Percentiles rank a stretch among this genome's conserved stretches.
These are phyloP conservation scores for Fusarium mexicanum DNA, from an alignment of 2,329 filamentous ascomycete species.

Conservation along the genomic window DNA sequence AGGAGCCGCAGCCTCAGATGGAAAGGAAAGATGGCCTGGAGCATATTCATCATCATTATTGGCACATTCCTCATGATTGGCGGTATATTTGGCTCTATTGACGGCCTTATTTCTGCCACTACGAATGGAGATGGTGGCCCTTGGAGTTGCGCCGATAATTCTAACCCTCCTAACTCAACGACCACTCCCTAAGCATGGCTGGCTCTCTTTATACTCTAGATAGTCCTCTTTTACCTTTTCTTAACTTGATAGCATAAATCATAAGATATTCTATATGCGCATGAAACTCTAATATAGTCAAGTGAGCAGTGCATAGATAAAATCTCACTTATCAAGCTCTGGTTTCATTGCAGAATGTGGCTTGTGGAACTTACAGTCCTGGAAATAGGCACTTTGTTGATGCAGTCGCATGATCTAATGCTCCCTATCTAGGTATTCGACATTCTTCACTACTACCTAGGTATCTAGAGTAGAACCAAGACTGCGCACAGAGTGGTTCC, in stretches of 20 bases:
- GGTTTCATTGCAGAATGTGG: neutral
- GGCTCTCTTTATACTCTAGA: neutral
- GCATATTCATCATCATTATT: conserved; percentile 6
- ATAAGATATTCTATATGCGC: conserved; percentile 2
- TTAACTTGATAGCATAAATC: neutral
- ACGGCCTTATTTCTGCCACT: neutral
- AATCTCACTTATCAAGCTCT: neutral
- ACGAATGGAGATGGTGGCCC: neutral
- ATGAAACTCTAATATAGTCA: neutral
- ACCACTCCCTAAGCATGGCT: neutral
- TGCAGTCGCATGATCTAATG: neutral
- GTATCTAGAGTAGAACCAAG: neutral
- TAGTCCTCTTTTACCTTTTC: neutral
- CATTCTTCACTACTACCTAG: neutral
- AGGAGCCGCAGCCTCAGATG: conserved; percentile 1
- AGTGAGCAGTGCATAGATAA: neutral
- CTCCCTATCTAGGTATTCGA: neutral
- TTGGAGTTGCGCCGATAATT: conserved; percentile 27
- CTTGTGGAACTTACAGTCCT: neutral
- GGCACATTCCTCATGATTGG: conserved; percentile 27
- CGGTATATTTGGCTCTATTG: conserved; percentile 25
- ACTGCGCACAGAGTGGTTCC: neutral
- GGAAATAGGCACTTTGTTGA: too few species aligned
- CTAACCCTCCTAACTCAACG: neutral
- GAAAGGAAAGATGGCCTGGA: conserved; percentile 11